These are phyloP conservation scores for Quercus gilva DNA, from an alignment of 306 rosid species.

Conservation along the genomic window DNA sequence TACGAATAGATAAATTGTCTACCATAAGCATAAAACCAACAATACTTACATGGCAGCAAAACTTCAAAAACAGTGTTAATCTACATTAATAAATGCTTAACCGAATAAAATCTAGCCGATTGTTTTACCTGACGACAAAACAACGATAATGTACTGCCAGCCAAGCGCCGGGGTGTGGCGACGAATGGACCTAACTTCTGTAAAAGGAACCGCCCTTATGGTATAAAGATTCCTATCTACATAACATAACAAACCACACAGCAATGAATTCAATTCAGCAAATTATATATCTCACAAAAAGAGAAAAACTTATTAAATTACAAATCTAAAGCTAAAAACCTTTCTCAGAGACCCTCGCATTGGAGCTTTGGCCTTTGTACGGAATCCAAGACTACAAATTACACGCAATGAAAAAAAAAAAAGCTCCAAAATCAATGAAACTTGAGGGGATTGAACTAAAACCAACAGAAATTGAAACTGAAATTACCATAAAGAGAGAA, in stretches of 20 bases:
- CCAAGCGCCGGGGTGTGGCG: constrained; percentile 90
- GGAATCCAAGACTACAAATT: constrained; percentile 81
- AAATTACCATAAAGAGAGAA: constrained; percentile 64
- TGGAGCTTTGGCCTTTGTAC: constrained; percentile 65
- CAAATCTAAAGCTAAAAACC: constrained; percentile 42
- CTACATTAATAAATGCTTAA: not conserved
- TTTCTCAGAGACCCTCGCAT: constrained; percentile 67
- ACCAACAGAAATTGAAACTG: not conserved
- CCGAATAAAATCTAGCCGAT: not conserved
- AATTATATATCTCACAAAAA: not conserved
- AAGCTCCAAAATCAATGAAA: not conserved
- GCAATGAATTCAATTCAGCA: constrained; percentile 8
- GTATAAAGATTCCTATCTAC: constrained; percentile 86
- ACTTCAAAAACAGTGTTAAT: not conserved
- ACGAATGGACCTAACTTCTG: constrained; percentile 84
- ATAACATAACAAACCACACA: constrained; percentile 31
- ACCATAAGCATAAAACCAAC: not conserved
- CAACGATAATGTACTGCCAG: constrained; percentile 89
- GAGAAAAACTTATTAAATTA: not conserved
- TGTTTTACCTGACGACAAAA: constrained; percentile 73
- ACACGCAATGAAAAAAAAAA: not conserved
- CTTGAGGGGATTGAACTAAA: not conserved
- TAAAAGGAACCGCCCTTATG: constrained; percentile 72
- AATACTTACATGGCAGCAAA: not conserved
- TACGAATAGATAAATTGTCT: not conserved